Conservation (phyloP, 164 flowering plant genomes). For the Chimonanthus praecox region DNA sequence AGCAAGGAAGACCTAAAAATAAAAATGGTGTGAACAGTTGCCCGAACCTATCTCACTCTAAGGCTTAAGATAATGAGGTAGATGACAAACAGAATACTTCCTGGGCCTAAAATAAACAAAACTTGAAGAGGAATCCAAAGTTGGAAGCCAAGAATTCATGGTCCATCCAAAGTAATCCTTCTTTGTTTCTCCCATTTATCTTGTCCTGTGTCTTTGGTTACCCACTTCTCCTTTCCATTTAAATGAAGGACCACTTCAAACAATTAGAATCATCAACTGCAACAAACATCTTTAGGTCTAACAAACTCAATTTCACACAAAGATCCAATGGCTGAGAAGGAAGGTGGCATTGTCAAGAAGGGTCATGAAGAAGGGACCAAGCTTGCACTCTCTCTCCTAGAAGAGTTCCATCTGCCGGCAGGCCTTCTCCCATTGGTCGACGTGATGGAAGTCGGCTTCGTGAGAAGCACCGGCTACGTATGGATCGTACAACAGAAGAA, state of each 20-base stretch:
- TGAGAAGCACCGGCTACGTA: conserved; percentile 28
- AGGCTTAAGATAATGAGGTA: neutral
- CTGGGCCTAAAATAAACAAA: neutral
- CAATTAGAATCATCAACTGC: neutral
- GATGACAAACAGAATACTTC: neutral
- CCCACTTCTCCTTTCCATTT: neutral
- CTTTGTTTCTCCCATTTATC: conserved; percentile 10
- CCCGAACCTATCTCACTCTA: neutral
- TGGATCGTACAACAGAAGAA: conserved; percentile 32
- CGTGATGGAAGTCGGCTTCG: conserved; percentile 27
- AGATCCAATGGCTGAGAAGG: conserved; percentile 29
- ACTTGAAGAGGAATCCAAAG: neutral
- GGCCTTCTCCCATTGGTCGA: conserved; percentile 30
- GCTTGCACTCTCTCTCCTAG: conserved; percentile 18
- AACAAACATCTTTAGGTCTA: neutral
- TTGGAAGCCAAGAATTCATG: neutral
- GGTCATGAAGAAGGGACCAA: conserved; percentile 32
- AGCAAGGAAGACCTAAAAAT: too few relatives aligned
- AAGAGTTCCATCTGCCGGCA: conserved; percentile 25
- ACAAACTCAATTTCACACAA: neutral
- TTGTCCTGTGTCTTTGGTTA: conserved; percentile 4
- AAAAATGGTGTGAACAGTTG: neutral
- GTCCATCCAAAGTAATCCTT: conserved; percentile 5
- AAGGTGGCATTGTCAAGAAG: conserved; percentile 26
- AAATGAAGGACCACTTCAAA: conserved; percentile 1